A percentile compares a stretch with the other conserved stretches of the same genome.
Conservation (phyloP, 1,139 yeast genomes). For the Trichomonascaceae sp. region DNA sequence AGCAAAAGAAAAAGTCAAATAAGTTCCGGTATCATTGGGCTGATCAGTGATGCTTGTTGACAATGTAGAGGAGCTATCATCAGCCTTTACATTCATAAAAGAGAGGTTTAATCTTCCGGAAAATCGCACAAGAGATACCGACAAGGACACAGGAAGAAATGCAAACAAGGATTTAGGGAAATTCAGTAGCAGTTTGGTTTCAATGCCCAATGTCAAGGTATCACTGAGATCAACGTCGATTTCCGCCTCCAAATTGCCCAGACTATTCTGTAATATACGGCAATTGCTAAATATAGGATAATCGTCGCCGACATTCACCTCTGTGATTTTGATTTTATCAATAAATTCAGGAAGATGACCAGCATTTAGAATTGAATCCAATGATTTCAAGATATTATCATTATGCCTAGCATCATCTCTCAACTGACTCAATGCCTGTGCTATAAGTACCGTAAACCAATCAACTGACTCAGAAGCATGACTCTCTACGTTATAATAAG, state of each 20-base stretch:
- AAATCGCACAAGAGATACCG: conserved; percentile 85
- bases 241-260: conserved; percentile 60
- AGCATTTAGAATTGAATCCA: conserved; percentile 48
- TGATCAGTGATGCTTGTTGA: conserved; percentile 5
- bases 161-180: conserved; percentile 85
- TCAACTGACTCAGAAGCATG: conserved; percentile 89
- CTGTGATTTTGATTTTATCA: conserved; percentile 73
- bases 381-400: conserved; percentile 75
- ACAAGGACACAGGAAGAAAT: conserved; percentile 64
- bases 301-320: conserved; percentile 89
- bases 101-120: conserved; percentile 90
- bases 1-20: conserved; percentile 78
- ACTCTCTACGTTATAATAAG: conserved; percentile 82
- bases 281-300: conserved; percentile 95
- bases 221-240: conserved; percentile 92
- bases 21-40: conserved; percentile 37
- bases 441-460: conserved; percentile 93
- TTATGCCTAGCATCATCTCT: conserved; percentile 79
- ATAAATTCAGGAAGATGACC: conserved; percentile 70
- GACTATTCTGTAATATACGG: conserved; percentile 45
- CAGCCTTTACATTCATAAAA: conserved; percentile 34
- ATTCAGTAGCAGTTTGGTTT: conserved; percentile 73
- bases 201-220: conserved; percentile 81
- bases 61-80: conserved; percentile 12
- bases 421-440: conserved; percentile 82